Evolutionary conservation across 176 grass and related monocot species (phyloP).

Genomic region (Themeda triandra): DNA sequence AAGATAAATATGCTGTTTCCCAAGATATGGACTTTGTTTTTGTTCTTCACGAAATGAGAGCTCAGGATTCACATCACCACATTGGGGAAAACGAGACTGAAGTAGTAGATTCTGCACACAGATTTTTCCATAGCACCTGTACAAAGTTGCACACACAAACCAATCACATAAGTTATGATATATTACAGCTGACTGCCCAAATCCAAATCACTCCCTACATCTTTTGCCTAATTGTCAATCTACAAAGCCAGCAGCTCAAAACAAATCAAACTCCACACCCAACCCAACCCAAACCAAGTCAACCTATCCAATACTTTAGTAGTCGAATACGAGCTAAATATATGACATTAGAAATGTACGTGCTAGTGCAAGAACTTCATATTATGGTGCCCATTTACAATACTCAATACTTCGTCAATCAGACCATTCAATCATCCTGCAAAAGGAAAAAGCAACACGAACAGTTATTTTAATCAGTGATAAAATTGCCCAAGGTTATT

Average conservation of each 20-base stretch:
- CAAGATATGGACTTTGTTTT: neutral
- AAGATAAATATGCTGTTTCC: neutral
- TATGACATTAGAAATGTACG: constrained; percentile 35
- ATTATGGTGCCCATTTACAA: constrained; percentile 28
- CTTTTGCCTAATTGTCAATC: constrained; percentile 40
- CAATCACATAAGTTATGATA: constrained; percentile 40
- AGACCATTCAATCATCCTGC: constrained; percentile 23
- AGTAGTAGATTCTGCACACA: constrained; percentile 19
- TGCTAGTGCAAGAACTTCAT: constrained; percentile 21
- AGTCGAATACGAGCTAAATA: constrained; percentile 35
- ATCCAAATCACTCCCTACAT: constrained; percentile 26
- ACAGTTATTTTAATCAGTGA: neutral
- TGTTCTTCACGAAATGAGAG: neutral
- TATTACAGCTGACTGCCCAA: constrained; percentile 28
- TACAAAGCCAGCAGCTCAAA: constrained; percentile 5
- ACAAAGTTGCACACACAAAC: constrained; percentile 21
- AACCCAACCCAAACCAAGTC: constrained; percentile 36
- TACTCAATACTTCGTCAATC: constrained; percentile 24
- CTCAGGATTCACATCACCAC: neutral
- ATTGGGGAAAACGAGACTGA: neutral
- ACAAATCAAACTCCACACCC: constrained; percentile 32
- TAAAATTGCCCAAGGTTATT: constrained; percentile 12
- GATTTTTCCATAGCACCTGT: constrained; percentile 4
- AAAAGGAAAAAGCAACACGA: constrained; percentile 23
- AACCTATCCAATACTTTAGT: constrained; percentile 23